phyloP scores from a whole-genome alignment of 257 asterid species.

The Capsicum rhomboideum region DNA sequence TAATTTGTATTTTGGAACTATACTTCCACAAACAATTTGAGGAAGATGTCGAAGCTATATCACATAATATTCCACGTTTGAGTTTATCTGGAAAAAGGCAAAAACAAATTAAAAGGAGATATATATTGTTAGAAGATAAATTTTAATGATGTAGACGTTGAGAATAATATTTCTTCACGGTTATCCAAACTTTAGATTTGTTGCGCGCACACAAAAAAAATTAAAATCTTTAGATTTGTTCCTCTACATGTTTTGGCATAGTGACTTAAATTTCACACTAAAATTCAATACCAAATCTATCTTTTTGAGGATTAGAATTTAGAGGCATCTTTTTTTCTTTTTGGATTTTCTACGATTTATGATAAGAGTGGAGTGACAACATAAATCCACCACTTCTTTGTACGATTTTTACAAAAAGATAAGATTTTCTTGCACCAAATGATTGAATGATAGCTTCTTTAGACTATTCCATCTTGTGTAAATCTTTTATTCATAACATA shows the following conservation, averaged over 20 bases:
- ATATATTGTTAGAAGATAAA: neutral
- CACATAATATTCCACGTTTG: neutral
- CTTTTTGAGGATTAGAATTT: neutral
- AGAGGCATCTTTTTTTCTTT: neutral
- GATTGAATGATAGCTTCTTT: neutral
- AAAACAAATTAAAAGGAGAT: neutral
- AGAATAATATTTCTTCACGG: neutral
- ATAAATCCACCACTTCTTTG: neutral
- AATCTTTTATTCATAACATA: neutral
- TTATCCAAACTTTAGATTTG: neutral
- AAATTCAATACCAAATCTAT: neutral
- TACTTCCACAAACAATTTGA: neutral
- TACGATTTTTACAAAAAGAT: neutral
- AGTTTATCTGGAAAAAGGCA: neutral
- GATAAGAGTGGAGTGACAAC: neutral
- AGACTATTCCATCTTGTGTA: neutral
- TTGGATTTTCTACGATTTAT: neutral
- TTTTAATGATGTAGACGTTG: neutral
- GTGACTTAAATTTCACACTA: neutral
- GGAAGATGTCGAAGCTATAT: neutral
- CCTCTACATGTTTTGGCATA: neutral
- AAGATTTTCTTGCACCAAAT: neutral
- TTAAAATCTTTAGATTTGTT: neutral
- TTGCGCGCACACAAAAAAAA: too few species aligned
- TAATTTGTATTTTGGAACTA: neutral